Evolutionary conservation across 768 basidiomycete species (phyloP), one percentile per base, ranked within the genome.

Genomic region (Pleurotus salmoneostramineus): DNA sequence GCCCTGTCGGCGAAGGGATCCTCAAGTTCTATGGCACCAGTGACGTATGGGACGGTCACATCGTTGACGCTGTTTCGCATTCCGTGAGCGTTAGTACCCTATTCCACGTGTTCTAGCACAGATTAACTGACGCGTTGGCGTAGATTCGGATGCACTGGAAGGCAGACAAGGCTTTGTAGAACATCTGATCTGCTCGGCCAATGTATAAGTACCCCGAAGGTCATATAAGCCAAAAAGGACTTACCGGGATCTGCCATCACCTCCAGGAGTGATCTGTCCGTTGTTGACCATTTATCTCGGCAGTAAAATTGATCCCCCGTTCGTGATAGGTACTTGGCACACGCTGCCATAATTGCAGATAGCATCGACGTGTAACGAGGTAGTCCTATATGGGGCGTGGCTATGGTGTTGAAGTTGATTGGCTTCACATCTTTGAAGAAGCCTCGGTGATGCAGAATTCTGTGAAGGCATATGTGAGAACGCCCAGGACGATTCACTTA

Each of bases 341-440:
- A 87, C 6, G 63, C 74, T 6, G 71, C 65, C 31, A 71, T 60
- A 2, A 83, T 50, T 2, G 63, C 58, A 2, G 78, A 80, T 51
- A 79, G 63, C 17, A 80, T 62, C 8, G 78, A 76, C 48, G 74
- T 70, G 58, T 79, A 79, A 62, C 68, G 69, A 5, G 78, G 76
- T 32, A 85, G 74, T 10, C 86, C 86, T 32, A 88, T 72, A 52
- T 84, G 81, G 6, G 87, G 86, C 0, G 86, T 84, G 5, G 87
- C 84, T 55, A 88, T 69, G 0, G 87, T 87, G 36, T 80, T 76
- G 63, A 88, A 88, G 65, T 85, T 85, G 57, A 83, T 76, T 0
- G 87, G 86, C 17, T 66, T 65, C 43, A 86, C 76, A 1, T 64
- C 65, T 11, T 79, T 72, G 61, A 88, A 88, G 68, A 87, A 83